These are phyloP conservation scores for Talaromyces adpressus DNA, from an alignment of 495 filamentous ascomycete genomes.

Conservation along the genomic window DNA sequence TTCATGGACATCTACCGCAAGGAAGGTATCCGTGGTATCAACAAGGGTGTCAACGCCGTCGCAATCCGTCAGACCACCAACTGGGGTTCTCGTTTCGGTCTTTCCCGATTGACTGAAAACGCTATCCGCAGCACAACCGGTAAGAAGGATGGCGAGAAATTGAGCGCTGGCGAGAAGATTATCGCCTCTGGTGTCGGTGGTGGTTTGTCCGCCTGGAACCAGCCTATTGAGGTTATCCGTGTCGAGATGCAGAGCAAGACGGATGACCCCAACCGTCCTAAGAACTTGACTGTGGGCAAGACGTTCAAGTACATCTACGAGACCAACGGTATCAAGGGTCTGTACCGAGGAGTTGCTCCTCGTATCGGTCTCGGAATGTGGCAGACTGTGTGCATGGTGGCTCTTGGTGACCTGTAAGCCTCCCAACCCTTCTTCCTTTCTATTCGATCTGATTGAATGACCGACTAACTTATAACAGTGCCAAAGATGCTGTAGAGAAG, in stretches of 20 bases:
- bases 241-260: constrained; percentile 99
- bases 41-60: constrained; percentile 96
- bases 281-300: constrained; percentile 95
- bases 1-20: constrained; percentile 96
- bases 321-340: constrained; percentile 79
- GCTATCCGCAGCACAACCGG: constrained; percentile 73
- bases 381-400: constrained; percentile 99
- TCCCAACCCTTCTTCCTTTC: constrained; percentile 9
- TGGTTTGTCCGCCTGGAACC: constrained; percentile 95
- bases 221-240: constrained; percentile 98
- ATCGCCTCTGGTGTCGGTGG: constrained; percentile 80
- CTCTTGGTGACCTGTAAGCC: constrained; percentile 95
- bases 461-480: constrained; percentile 43
- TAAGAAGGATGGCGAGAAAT: constrained; percentile 73
- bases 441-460: background rate
- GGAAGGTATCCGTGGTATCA: constrained; percentile 94
- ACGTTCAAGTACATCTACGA: constrained; percentile 90
- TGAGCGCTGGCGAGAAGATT: constrained; percentile 81
- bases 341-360: constrained; percentile 93
- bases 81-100: constrained; percentile 94
- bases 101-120: constrained; percentile 82
- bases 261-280: constrained; percentile 91
- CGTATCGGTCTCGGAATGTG: constrained; percentile 92
- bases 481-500: constrained; percentile 95
- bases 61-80: constrained; percentile 99